phyloP scores from a whole-genome alignment of 176 grass and related monocot genomes.

The Aegilops umbellulata region DNA sequence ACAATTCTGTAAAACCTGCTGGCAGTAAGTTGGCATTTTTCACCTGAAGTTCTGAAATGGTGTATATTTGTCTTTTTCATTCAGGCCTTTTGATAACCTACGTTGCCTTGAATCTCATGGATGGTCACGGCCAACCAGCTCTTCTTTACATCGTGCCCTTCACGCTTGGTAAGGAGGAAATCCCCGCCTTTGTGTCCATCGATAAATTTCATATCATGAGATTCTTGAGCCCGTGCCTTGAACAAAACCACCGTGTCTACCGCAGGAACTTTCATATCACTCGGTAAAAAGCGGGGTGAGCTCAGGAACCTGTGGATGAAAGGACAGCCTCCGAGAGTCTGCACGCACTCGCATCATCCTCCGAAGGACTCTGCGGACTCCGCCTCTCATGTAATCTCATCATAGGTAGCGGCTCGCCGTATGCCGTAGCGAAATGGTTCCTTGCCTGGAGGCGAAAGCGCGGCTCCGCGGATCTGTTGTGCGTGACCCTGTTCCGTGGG shows the following conservation, averaged over 20 bases:
- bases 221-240: background rate
- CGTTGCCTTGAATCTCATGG: slow-evolving; percentile 95
- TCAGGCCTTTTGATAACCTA: slow-evolving; percentile 90
- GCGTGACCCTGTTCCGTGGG: background rate
- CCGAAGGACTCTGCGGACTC: background rate
- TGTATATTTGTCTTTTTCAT: background rate
- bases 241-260: background rate
- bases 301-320: slow-evolving; percentile 80
- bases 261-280: slow-evolving; percentile 75
- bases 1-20: background rate
- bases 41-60: background rate
- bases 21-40: background rate
- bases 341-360: slow-evolving; percentile 41
- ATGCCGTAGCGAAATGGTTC: background rate
- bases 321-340: slow-evolving; percentile 82
- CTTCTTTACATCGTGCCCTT: slow-evolving; percentile 98
- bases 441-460: background rate
- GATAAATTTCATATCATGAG: background rate
- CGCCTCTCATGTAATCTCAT: background rate
- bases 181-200: background rate
- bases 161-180: slow-evolving; percentile 65
- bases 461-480: background rate
- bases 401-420: background rate
- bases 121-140: slow-evolving; percentile 91
- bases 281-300: slow-evolving; percentile 74